A percentile compares a stretch with the other conserved stretches of the same genome.
These are phyloP conservation scores for Aureobasidium sp. DNA, from an alignment of 2,329 filamentous ascomycete genomes.

Conservation along the genomic window DNA sequence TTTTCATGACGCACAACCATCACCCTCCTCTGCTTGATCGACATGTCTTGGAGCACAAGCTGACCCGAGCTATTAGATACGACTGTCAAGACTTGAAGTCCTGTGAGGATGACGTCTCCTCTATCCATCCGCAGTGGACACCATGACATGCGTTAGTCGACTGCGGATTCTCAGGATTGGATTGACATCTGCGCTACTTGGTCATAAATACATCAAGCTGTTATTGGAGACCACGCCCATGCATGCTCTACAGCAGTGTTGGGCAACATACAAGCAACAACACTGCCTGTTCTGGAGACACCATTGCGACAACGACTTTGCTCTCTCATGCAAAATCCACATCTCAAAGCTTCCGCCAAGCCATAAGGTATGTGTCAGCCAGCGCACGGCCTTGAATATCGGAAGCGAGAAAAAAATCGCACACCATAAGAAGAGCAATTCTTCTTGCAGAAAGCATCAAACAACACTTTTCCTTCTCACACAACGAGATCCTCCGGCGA, in stretches of 20 bases:
- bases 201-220: background rate
- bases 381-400: background rate
- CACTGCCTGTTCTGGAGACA: background rate
- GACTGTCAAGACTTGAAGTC: background rate
- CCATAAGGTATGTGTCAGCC: background rate
- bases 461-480: background rate
- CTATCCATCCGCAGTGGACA: background rate
- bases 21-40: background rate
- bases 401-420: slow-evolving; percentile 9
- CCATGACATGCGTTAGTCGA: background rate
- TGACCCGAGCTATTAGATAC: background rate
- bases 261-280: no score
- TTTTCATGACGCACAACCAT: slow-evolving; percentile 12
- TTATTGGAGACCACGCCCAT: background rate
- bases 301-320: no score
- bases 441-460: background rate
- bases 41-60: background rate
- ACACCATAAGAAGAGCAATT: background rate
- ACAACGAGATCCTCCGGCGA: background rate
- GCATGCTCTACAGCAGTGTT: no score
- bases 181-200: background rate
- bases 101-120: background rate
- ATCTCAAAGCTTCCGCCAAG: background rate
- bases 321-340: background rate
- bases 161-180: background rate